Base-by-base conservation (phyloP, 371 early-diverging fungal species). In the Mucor ambiguus region DNA sequence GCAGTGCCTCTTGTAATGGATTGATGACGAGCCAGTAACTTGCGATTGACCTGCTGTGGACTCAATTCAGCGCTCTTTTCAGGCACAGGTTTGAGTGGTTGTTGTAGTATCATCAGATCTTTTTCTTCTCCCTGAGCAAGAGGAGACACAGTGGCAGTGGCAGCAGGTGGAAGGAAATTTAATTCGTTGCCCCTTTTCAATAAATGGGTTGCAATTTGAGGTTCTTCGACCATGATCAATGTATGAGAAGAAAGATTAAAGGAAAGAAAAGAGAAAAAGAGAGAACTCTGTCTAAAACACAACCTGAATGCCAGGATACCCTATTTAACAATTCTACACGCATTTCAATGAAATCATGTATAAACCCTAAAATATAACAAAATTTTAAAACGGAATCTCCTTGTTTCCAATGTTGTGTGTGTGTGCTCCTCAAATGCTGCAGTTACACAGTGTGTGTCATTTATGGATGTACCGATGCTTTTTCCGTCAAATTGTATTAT, bases 1-100 rank as follows among this genome's bases (percentile, higher is more conserved):
- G 72, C 72, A 28, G 72, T 72, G 22, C 62, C 65, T 59, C 72
- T 49, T 18, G 63, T 61, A 22, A 72, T 60, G 28, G 67, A 67
- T 14, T 71, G 54, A 4, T 66, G 49, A 18, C 55, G 33, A 44
- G 28, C n/a, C 26, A 29, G 29, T 5, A 29, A 16, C 28, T 55
- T 43, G 22, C 43, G 56, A 37, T 32, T 43, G 10, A 24, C 30
- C 3, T 52, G 52, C 14, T 26, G 48, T 24, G n/a, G 52, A 52
- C 28, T 52, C 12, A 52, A 52, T 14, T 28, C 52, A 44, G 9
- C 43, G 14, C 46, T 63, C n/a, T 59, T 60, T 16, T 32, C 46
- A 44, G 20, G 43, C 9, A 35, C 65, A 58, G 38, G 43, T 57
- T 8, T 46, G 0, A 33, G 26, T 20, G 30, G 33, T 57, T 57